A percentile compares a stretch with the other conserved stretches of the same genome.
These are phyloP conservation scores for Medicago arabica DNA, from an alignment of 306 rosid genomes.

Conservation along the genomic window DNA sequence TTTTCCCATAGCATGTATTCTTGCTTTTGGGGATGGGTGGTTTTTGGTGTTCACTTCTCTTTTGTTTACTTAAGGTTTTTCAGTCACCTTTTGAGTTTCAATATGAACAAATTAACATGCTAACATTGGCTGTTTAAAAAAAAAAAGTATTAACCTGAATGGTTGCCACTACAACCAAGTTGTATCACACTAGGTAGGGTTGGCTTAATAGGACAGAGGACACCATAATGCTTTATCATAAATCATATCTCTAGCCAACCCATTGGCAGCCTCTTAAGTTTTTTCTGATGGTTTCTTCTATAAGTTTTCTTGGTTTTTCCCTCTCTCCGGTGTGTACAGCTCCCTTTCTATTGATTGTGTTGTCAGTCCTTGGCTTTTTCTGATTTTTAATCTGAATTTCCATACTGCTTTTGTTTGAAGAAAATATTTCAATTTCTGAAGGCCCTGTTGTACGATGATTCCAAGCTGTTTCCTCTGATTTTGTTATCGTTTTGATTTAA, in stretches of 20 bases:
- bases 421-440: constrained; percentile 1
- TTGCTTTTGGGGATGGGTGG: neutral
- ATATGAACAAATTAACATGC: too few relatives aligned
- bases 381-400: neutral
- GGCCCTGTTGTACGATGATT: neutral
- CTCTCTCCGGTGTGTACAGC: neutral
- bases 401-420: neutral
- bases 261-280: neutral
- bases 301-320: neutral
- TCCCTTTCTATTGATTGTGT: constrained; percentile 15
- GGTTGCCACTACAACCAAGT: neutral
- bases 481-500: constrained; percentile 18
- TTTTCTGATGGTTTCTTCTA: neutral
- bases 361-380: neutral
- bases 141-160: too few relatives aligned
- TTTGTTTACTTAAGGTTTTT: neutral
- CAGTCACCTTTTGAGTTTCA: too few relatives aligned
- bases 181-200: neutral
- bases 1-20: neutral
- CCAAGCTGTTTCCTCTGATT: neutral
- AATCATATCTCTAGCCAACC: neutral
- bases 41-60: neutral
- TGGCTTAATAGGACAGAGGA: neutral
- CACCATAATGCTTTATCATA: neutral
- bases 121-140: too few relatives aligned